Evolutionary conservation across 2,329 filamentous ascomycete species (phyloP).

Genomic region (Trichoderma koningiopsis): DNA sequence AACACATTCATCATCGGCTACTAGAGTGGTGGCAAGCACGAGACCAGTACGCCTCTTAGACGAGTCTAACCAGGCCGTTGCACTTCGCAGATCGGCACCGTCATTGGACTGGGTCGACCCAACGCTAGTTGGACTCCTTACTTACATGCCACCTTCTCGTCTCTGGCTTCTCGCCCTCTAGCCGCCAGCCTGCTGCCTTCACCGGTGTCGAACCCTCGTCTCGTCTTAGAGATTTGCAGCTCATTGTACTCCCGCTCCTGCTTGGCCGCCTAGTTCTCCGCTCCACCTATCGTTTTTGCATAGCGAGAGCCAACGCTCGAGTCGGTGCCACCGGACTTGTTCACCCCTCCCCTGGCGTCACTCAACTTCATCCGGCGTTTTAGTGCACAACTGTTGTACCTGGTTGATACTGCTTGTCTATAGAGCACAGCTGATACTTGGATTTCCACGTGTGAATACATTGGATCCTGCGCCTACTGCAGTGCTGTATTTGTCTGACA

Average conservation of each 20-base stretch:
- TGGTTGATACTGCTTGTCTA: slow-evolving; percentile 38
- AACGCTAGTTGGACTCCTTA: slow-evolving; percentile 32
- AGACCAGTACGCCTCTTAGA: slow-evolving; percentile 15
- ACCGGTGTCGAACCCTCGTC: slow-evolving; percentile 24
- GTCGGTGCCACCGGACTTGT: slow-evolving; percentile 41
- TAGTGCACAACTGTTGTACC: slow-evolving; percentile 34
- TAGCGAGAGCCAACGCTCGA: slow-evolving; percentile 36
- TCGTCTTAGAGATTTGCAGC: slow-evolving; percentile 30
- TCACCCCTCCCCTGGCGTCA: slow-evolving; percentile 39
- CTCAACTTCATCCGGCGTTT: slow-evolving; percentile 35
- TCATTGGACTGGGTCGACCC: slow-evolving; percentile 21
- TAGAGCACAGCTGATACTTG: slow-evolving; percentile 41
- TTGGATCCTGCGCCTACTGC: slow-evolving; percentile 37
- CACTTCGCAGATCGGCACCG: slow-evolving; percentile 23
- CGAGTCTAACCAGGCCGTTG: slow-evolving; percentile 14
- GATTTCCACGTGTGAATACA: slow-evolving; percentile 43
- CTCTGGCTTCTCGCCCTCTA: slow-evolving; percentile 31
- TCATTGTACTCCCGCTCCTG: slow-evolving; percentile 29
- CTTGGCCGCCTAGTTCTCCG: slow-evolving; percentile 29
- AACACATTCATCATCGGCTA: slow-evolving; percentile 15
- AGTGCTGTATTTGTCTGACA: slow-evolving; percentile 41
- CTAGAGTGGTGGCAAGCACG: slow-evolving; percentile 18
- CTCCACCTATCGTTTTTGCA: slow-evolving; percentile 34
- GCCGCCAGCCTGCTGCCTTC: slow-evolving; percentile 11
- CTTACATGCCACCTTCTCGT: slow-evolving; percentile 33